phyloP scores from a whole-genome alignment of 2,329 filamentous ascomycete species.

The Apiospora pterosperma region DNA sequence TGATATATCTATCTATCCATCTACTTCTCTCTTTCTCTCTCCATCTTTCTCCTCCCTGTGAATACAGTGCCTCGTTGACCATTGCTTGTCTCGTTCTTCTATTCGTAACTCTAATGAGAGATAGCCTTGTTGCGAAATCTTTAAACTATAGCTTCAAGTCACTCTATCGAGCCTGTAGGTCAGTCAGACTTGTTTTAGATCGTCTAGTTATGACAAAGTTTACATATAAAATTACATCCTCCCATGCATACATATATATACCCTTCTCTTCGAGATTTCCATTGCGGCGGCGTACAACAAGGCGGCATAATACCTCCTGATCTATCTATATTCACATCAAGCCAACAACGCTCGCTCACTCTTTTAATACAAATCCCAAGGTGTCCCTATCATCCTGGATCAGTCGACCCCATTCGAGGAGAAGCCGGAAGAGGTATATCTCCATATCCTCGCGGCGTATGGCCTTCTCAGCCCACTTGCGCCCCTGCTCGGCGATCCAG shows the following conservation, averaged over 20 bases:
- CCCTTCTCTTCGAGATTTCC: neutral
- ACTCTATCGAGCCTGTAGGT: neutral
- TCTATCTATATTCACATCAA: neutral
- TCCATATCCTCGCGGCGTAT: slow-evolving; percentile 73
- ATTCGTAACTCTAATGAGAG: too few relatives aligned
- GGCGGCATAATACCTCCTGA: neutral
- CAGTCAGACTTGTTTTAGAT: neutral
- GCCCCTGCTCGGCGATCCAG: slow-evolving; percentile 64
- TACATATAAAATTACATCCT: neutral
- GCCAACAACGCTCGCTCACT: neutral
- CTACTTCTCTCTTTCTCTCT: too few relatives aligned
- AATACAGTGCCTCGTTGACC: neutral
- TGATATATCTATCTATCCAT: too few relatives aligned
- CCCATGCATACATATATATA: neutral
- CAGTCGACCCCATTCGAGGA: slow-evolving; percentile 74
- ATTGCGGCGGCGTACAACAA: neutral
- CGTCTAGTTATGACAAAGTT: neutral
- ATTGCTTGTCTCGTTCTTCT: too few relatives aligned
- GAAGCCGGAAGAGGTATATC: slow-evolving; percentile 72
- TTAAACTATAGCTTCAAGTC: neutral
- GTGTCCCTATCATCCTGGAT: slow-evolving; percentile 58
- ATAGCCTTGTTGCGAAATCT: too few relatives aligned
- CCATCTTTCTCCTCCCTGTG: neutral
- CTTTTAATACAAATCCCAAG: slow-evolving; percentile 31
- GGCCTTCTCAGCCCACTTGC: slow-evolving; percentile 60